Base-by-base conservation (phyloP, 306 rosid species). In the Dalbergia cochinchinensis region DNA sequence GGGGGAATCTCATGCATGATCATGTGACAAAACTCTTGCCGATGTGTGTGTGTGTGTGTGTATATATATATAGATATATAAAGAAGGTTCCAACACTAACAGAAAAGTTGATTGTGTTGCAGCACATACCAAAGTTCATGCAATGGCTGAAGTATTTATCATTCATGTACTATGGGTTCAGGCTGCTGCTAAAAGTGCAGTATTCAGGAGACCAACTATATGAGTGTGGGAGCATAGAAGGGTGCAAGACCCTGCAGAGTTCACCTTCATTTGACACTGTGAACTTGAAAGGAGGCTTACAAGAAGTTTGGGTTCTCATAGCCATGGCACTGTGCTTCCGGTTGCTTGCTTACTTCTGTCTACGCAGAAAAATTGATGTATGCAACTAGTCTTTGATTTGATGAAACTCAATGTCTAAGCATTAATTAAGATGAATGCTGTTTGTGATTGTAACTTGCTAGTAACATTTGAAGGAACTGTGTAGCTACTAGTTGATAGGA, bases 111-210 rank as follows among this genome's bases (percentile, higher is more conserved):
- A 57, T 61, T 62, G 48, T 66, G 18, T 77, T 85, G 94, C 97
- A 95, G 99, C 99, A 92, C 73, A 91, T 92, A 79, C 98, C 98
- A 6, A 84, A 86, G 81, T 86, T 91, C 75, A 91, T 90, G 97
- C 89, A 82, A 39, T 92, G 99, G 99, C 62, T 95, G 85, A 95
- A 95, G 94, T 91, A 92, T 74, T 42, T 89, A 47, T 92, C 98
- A 6, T 92, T 92, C 90, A 83, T 95, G 98, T 95, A 88, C 85
- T 90, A 92, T 71, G 97, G 99, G 9, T 95, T 91, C 71, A 88
- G 97, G 76, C 92, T 95, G 44, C 92, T 95, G 1, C 88, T 95
- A 18, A 95, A 95, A 80, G 98, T 95, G 82, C 99, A 95, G 35
- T 95, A 92, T 73, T 84, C 97, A 42, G 97, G 96, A 64, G 97